A percentile compares a stretch with the other conserved stretches of the same genome.
phyloP scores from a whole-genome alignment of 345 rosid species.

The Sisymbrium irio region DNA sequence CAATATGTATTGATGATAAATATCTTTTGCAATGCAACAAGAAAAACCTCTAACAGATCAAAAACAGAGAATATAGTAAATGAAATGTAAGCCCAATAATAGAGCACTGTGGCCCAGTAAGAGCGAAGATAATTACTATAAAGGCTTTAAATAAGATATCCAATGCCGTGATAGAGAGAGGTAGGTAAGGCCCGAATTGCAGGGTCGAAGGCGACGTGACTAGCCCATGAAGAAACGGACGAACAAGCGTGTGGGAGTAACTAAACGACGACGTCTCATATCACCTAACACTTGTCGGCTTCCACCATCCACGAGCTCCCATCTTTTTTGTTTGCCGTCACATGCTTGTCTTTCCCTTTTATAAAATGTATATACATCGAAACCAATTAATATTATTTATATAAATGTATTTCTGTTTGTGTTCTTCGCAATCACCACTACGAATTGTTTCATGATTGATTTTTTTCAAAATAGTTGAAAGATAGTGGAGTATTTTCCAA shows the following conservation, averaged over 20 bases:
- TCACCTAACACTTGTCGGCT: conserved; percentile 31
- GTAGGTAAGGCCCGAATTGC: background rate
- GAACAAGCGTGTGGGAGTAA: conserved; percentile 27
- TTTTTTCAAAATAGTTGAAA: background rate
- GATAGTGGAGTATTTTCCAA: conserved; percentile 10
- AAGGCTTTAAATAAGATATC: background rate
- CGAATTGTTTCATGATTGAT: conserved; percentile 16
- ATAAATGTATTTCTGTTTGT: background rate
- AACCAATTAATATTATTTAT: background rate
- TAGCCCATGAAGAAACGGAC: conserved; percentile 21
- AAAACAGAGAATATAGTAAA: background rate
- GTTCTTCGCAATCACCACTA: conserved; percentile 17
- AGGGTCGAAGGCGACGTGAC: conserved; percentile 9
- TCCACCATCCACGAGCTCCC: conserved; percentile 29
- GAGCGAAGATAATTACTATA: background rate
- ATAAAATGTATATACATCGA: conserved; percentile 1
- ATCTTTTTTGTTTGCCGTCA: conserved; percentile 2
- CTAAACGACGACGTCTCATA: conserved; percentile 28
- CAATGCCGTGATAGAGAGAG: background rate
- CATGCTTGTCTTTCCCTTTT: conserved; percentile 16
- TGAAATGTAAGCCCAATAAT: background rate
- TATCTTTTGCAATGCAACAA: background rate
- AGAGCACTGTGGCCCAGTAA: background rate
- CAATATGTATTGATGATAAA: background rate
- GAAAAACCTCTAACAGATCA: background rate